Percentiles rank a stretch among this genome's conserved stretches.
phyloP scores from a whole-genome alignment of 2,329 filamentous ascomycete species.

The Ceratocystis destructans region DNA sequence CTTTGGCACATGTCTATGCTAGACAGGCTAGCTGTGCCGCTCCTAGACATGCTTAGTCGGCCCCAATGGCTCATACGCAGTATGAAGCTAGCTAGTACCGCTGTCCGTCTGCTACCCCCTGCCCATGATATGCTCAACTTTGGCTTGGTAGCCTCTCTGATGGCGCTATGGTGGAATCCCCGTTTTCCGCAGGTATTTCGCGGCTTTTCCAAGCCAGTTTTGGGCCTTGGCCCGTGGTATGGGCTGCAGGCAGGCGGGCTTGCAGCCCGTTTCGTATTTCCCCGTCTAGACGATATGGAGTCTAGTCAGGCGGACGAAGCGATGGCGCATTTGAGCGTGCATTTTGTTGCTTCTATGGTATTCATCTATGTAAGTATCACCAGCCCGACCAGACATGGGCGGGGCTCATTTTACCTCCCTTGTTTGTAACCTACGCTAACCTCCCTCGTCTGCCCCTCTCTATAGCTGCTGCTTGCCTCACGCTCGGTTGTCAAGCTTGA shows the following conservation, averaged over 20 bases:
- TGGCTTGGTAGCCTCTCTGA: slow-evolving; percentile 35
- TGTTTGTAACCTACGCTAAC: neutral
- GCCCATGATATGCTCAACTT: slow-evolving; percentile 32
- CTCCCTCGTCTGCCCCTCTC: neutral
- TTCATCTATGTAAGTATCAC: slow-evolving; percentile 38
- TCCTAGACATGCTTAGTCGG: neutral
- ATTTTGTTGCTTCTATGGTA: slow-evolving; percentile 40
- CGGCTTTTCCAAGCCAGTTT: slow-evolving; percentile 46
- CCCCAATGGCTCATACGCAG: slow-evolving; percentile 4
- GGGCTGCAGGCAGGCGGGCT: slow-evolving; percentile 48
- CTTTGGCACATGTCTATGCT: slow-evolving; percentile 36
- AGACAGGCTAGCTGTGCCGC: slow-evolving; percentile 7
- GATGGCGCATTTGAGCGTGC: slow-evolving; percentile 36
- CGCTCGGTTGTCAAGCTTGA: slow-evolving; percentile 32
- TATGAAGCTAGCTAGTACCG: slow-evolving; percentile 16
- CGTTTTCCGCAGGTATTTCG: slow-evolving; percentile 45
- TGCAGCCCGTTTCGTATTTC: slow-evolving; percentile 39
- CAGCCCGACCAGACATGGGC: neutral
- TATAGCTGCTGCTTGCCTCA: neutral
- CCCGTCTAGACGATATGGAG: slow-evolving; percentile 31
- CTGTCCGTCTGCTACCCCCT: slow-evolving; percentile 30
- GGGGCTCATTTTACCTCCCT: neutral
- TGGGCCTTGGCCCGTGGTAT: slow-evolving; percentile 52
- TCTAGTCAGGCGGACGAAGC: slow-evolving; percentile 28
- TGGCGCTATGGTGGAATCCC: slow-evolving; percentile 56